Percentiles rank a stretch among this genome's conserved stretches.
phyloP scores from a whole-genome alignment of 2,329 filamentous ascomycete genomes.

The Cladobotryum protrusum region DNA sequence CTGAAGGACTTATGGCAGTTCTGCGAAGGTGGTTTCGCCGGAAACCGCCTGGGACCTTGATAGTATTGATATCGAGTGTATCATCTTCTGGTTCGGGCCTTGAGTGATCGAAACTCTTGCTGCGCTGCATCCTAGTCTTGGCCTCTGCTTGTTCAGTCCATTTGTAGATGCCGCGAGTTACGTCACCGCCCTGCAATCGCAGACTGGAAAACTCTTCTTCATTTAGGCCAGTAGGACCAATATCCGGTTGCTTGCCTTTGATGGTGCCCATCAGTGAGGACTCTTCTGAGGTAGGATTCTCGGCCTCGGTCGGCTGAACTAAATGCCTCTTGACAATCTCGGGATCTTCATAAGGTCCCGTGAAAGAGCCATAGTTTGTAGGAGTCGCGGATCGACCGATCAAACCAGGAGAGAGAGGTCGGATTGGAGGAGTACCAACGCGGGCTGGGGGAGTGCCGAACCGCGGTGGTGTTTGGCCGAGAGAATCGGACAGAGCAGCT shows the following conservation, averaged over 20 bases:
- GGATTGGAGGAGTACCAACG: constrained; percentile 49
- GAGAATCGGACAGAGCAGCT: constrained; percentile 72
- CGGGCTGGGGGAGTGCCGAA: constrained; percentile 60
- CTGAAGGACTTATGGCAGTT: constrained; percentile 56
- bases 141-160: constrained; percentile 88
- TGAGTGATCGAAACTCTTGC: constrained; percentile 78
- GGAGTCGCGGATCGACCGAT: constrained; percentile 45
- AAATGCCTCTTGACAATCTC: constrained; percentile 88
- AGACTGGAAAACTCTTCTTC: constrained; percentile 90
- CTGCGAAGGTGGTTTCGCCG: constrained; percentile 82
- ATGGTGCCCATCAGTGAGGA: constrained; percentile 35
- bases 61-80: constrained; percentile 77
- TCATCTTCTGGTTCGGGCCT: constrained; percentile 75
- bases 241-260: constrained; percentile 50
- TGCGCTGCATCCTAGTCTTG: constrained; percentile 63
- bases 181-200: constrained; percentile 86
- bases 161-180: constrained; percentile 90
- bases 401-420: constrained; percentile 29
- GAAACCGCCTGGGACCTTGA: constrained; percentile 91
- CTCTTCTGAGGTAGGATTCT: constrained; percentile 40
- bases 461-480: constrained; percentile 63
- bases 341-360: constrained; percentile 72
- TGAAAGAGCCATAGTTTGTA: constrained; percentile 78
- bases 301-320: constrained; percentile 58
- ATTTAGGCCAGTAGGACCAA: constrained; percentile 35